A percentile compares a stretch with the other conserved stretches of the same genome.
These are phyloP conservation scores for Hemileccinum rubropunctum DNA, from an alignment of 768 basidiomycete genomes.

Conservation along the genomic window DNA sequence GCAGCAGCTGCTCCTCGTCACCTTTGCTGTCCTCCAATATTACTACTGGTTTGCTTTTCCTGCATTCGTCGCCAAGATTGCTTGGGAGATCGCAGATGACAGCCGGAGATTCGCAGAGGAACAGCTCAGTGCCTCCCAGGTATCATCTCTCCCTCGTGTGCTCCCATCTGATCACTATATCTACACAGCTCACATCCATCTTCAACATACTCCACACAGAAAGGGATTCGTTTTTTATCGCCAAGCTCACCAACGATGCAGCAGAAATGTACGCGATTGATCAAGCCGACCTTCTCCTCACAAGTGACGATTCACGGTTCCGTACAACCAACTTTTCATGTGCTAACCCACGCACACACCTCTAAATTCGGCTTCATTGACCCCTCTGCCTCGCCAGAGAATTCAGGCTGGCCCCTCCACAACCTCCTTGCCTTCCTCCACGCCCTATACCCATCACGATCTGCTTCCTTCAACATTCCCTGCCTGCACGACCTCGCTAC, in stretches of 20 bases:
- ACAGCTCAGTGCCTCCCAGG: slow-evolving; percentile 42
- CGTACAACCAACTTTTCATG: slow-evolving; percentile 32
- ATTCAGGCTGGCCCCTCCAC: slow-evolving; percentile 91
- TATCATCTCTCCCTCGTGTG: slow-evolving; percentile 19
- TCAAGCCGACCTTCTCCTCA: slow-evolving; percentile 58
- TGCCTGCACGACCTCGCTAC: slow-evolving; percentile 69
- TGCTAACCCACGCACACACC: slow-evolving; percentile 12
- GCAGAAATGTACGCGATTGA: slow-evolving; percentile 52
- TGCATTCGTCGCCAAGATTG: slow-evolving; percentile 83
- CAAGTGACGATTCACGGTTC: slow-evolving; percentile 37
- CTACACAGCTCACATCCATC: slow-evolving; percentile 49
- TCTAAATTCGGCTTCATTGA: slow-evolving; percentile 67
- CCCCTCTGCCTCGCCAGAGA: slow-evolving; percentile 71
- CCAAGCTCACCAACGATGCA: slow-evolving; percentile 38
- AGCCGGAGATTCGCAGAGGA: slow-evolving; percentile 56
- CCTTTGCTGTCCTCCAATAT: slow-evolving; percentile 92
- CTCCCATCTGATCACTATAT: not conserved
- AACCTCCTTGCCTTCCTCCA: slow-evolving; percentile 86
- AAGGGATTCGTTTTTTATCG: slow-evolving; percentile 60
- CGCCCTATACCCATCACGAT: slow-evolving; percentile 49
- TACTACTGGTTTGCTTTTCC: slow-evolving; percentile 99
- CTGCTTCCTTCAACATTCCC: slow-evolving; percentile 57
- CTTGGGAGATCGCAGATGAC: slow-evolving; percentile 74
- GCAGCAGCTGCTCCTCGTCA: slow-evolving; percentile 79
- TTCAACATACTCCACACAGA: slow-evolving; percentile 44